Evolutionary conservation across 2,329 filamentous ascomycete genomes (phyloP).

Genomic region (Alternaria sp.): DNA sequence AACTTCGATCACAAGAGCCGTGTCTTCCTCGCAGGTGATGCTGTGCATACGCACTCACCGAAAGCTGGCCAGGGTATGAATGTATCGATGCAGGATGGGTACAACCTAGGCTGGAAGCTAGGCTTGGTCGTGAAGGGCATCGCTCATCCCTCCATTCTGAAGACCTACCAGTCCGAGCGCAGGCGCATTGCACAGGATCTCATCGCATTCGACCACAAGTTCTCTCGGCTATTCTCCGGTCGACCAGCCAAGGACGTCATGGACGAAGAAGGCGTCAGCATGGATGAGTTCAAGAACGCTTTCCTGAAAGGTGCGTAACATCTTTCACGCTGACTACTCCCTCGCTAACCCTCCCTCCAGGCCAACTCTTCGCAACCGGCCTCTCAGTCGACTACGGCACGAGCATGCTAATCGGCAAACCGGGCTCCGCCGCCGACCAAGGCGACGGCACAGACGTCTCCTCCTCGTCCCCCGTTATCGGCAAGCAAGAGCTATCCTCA

Average conservation of each 20-base stretch:
- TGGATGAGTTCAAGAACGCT: constrained; percentile 67
- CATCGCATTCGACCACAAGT: constrained; percentile 62
- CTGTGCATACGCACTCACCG: constrained; percentile 63
- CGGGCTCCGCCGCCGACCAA: constrained; percentile 52
- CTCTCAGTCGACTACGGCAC: constrained; percentile 65
- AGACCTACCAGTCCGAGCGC: constrained; percentile 62
- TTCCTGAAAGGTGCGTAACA: constrained; percentile 56
- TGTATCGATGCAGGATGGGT: constrained; percentile 71
- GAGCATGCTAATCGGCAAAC: constrained; percentile 63
- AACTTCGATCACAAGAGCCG: constrained; percentile 63
- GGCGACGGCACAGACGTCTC: constrained; percentile 57
- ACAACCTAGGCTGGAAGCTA: constrained; percentile 66
- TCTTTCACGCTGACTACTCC: too few species aligned
- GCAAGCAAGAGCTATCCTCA: constrained; percentile 53
- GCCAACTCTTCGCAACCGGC: constrained; percentile 66
- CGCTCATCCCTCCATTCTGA: constrained; percentile 52
- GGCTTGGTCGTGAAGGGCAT: constrained; percentile 56
- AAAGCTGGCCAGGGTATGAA: constrained; percentile 78
- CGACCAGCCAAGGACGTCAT: constrained; percentile 63
- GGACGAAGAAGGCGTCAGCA: constrained; percentile 66
- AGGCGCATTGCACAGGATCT: constrained; percentile 68
- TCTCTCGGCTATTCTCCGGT: constrained; percentile 56
- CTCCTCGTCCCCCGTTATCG: constrained; percentile 33
- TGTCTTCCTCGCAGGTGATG: constrained; percentile 75
- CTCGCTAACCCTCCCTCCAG: constrained; percentile 24